Conservation (phyloP, 306 rosid genomes). For the Sphenostylis stenocarpa region DNA sequence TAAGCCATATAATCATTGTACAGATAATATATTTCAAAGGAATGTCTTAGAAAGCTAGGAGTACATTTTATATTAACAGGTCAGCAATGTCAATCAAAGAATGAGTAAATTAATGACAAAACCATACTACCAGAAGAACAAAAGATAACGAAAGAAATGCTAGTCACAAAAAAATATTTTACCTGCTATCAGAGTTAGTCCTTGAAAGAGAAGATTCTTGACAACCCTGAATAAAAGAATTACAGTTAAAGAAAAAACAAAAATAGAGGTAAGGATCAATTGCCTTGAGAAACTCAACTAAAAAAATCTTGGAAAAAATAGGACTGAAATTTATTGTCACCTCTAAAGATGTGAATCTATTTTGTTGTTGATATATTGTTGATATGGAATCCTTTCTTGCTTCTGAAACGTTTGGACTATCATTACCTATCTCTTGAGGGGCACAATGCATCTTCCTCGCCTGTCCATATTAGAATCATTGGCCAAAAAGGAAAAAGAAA, state of each 20-base stretch:
- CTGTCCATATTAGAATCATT: constrained; percentile 39
- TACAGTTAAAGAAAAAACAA: not conserved
- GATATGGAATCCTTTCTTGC: constrained; percentile 46
- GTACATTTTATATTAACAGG: not conserved
- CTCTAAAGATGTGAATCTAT: constrained; percentile 39
- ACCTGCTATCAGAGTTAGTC: constrained; percentile 61
- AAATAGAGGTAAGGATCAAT: constrained; percentile 25
- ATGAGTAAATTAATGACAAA: not conserved
- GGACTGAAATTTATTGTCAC: constrained; percentile 33
- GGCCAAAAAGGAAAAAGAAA: not conserved
- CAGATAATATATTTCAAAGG: constrained; percentile 10
- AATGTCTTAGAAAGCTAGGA: constrained; percentile 4
- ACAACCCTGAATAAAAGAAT: constrained; percentile 53
- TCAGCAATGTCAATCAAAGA: constrained; percentile 15
- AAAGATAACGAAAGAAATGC: constrained; percentile 12
- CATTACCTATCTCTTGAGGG: constrained; percentile 48
- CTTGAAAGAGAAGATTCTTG: constrained; percentile 50
- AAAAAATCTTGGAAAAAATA: constrained; percentile 20
- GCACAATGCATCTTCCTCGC: constrained; percentile 70
- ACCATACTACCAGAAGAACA: constrained; percentile 10
- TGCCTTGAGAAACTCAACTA: not conserved
- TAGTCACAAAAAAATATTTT: constrained; percentile 32
- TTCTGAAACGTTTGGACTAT: constrained; percentile 45
- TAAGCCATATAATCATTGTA: not conserved
- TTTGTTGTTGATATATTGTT: constrained; percentile 39